phyloP scores from a whole-genome alignment of 495 filamentous ascomycete genomes.

The Collariella sp. region DNA sequence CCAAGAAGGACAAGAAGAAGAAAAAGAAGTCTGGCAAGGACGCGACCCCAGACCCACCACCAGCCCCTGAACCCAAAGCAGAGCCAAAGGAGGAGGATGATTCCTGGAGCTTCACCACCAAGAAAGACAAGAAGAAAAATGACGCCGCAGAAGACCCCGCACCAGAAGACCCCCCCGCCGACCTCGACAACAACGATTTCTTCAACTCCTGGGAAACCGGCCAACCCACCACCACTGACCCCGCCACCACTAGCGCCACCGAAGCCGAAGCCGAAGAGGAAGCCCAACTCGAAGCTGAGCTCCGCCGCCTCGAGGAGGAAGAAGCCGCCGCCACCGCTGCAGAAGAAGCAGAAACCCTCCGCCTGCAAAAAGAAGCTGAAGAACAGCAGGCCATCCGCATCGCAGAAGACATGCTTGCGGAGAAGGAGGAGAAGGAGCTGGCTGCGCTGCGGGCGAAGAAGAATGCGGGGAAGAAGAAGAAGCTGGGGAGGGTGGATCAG shows the following conservation, averaged over 20 bases:
- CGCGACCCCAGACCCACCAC: constrained; percentile 12
- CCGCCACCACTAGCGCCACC: too few relatives aligned
- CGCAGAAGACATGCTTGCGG: constrained; percentile 25
- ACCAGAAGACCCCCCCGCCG: constrained; percentile 7
- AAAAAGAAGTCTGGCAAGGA: constrained; percentile 16
- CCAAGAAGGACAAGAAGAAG: constrained; percentile 21
- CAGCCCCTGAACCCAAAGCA: constrained; percentile 3
- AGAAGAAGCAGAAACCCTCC: constrained; percentile 26
- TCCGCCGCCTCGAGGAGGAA: constrained; percentile 29
- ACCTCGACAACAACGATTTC: constrained; percentile 29
- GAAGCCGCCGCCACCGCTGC: too few relatives aligned
- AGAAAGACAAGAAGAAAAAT: constrained; percentile 30
- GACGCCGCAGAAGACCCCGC: not conserved
- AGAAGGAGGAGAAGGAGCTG: constrained; percentile 30
- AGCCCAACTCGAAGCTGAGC: constrained; percentile 22
- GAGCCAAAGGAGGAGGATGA: constrained; percentile 16
- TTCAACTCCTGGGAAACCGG: constrained; percentile 27
- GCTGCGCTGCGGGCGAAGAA: constrained; percentile 27
- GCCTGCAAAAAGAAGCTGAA: constrained; percentile 28
- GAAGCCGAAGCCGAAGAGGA: constrained; percentile 27
- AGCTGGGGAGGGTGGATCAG: constrained; percentile 27
- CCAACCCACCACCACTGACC: too few relatives aligned
- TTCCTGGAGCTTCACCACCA: constrained; percentile 14
- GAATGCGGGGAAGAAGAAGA: constrained; percentile 22
- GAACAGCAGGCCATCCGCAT: constrained; percentile 30